These are phyloP conservation scores for Penicillium silybi DNA, from an alignment of 495 filamentous ascomycete species.

Conservation along the genomic window DNA sequence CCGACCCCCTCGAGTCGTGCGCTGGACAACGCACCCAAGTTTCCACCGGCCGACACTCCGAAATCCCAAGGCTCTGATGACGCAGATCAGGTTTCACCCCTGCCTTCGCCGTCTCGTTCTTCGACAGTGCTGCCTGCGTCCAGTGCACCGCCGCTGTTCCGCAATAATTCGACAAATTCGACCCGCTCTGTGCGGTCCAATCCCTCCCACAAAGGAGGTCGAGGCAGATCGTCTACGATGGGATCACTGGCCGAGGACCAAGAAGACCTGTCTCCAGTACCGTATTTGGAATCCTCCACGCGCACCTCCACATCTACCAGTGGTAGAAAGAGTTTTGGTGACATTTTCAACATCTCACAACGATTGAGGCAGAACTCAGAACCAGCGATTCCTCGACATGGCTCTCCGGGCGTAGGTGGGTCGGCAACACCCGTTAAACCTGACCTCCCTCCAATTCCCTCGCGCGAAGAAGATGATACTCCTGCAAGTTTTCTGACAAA, in stretches of 20 bases:
- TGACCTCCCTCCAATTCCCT: slow-evolving; percentile 65
- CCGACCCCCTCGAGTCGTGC: slow-evolving; percentile 27
- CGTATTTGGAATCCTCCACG: slow-evolving; percentile 55
- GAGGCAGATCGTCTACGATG: slow-evolving; percentile 85
- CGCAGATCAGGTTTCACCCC: slow-evolving; percentile 44
- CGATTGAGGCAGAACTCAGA: slow-evolving; percentile 77
- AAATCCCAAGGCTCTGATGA: slow-evolving; percentile 26
- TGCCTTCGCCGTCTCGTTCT: slow-evolving; percentile 54
- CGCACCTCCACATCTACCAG: slow-evolving; percentile 78
- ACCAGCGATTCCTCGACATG: slow-evolving; percentile 56
- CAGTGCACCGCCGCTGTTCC: slow-evolving; percentile 41
- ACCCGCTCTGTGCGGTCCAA: slow-evolving; percentile 68
- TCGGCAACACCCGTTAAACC: slow-evolving; percentile 66
- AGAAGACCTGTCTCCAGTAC: slow-evolving; percentile 54
- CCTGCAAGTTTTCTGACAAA: slow-evolving; percentile 83
- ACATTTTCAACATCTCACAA: slow-evolving; percentile 70
- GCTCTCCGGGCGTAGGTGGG: slow-evolving; percentile 48
- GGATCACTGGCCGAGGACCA: slow-evolving; percentile 61
- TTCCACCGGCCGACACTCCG: slow-evolving; percentile 19
- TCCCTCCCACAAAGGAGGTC: slow-evolving; percentile 52
- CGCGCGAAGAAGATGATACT: slow-evolving; percentile 82
- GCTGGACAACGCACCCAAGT: slow-evolving; percentile 24
- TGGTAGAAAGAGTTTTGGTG: slow-evolving; percentile 85
- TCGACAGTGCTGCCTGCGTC: slow-evolving; percentile 43
- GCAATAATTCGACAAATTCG: slow-evolving; percentile 63